These are phyloP conservation scores for Fusarium sororula DNA, from an alignment of 2,329 filamentous ascomycete genomes.

Conservation along the genomic window DNA sequence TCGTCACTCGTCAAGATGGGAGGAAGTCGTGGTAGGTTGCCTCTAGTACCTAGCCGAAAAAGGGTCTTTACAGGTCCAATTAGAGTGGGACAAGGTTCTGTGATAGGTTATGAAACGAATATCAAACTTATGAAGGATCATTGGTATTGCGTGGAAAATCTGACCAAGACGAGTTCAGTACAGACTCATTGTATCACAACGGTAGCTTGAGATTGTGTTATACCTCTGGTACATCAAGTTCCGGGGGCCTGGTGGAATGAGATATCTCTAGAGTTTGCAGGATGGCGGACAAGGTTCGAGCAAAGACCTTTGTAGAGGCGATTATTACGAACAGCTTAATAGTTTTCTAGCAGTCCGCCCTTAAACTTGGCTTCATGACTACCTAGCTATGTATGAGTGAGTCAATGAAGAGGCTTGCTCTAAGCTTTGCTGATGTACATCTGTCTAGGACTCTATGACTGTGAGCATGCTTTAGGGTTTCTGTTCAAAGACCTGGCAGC, in stretches of 20 bases:
- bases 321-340: not conserved
- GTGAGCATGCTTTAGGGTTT: not conserved
- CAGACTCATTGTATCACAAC: not conserved
- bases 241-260: not conserved
- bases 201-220: not conserved
- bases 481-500: not conserved
- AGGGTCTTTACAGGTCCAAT: constrained; percentile 1
- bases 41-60: constrained; percentile 2
- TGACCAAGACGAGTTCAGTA: not conserved
- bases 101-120: constrained; percentile 21
- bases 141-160: not conserved
- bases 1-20: constrained; percentile 23
- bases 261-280: not conserved
- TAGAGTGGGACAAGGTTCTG: constrained; percentile 12
- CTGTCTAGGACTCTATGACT: not conserved
- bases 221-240: not conserved
- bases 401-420: not conserved
- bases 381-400: not conserved
- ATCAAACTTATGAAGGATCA: constrained; percentile 6
- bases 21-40: not conserved
- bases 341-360: not conserved
- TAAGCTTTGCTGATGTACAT: not conserved
- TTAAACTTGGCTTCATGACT: not conserved
- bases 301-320: not conserved
- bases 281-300: not conserved